phyloP scores from a whole-genome alignment of 768 basidiomycete genomes.

The Boletus sp. region DNA sequence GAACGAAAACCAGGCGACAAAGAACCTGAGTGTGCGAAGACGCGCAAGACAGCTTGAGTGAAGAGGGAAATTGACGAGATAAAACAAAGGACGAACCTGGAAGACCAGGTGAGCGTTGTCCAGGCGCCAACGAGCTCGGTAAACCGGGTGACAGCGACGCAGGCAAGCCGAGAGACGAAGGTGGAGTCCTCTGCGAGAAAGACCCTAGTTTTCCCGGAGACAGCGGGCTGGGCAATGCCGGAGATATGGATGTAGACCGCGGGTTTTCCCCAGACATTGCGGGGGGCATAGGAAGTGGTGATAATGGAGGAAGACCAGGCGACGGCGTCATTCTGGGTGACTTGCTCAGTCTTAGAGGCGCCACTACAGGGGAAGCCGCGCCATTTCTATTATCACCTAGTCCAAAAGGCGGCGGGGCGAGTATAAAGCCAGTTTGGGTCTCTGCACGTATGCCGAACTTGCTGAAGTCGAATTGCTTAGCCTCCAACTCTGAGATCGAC shows the following conservation, averaged over 20 bases:
- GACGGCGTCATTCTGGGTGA: conserved; percentile 21
- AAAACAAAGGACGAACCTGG: conserved; percentile 20
- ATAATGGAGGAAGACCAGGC: conserved; percentile 12
- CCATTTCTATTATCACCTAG: conserved; percentile 10
- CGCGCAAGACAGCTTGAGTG: neutral
- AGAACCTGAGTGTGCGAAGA: conserved; percentile 12
- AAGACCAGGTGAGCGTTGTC: conserved; percentile 21
- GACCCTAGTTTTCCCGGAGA: conserved; percentile 8
- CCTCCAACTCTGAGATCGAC: conserved; percentile 23
- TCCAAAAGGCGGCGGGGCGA: conserved; percentile 23
- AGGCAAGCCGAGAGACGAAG: conserved; percentile 11
- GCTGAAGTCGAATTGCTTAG: conserved; percentile 16
- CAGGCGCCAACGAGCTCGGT: conserved; percentile 18
- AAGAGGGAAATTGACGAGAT: conserved; percentile 6
- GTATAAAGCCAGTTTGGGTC: conserved; percentile 17
- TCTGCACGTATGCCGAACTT: conserved; percentile 5
- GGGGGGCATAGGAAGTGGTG: conserved; percentile 12
- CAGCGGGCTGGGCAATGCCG: conserved; percentile 8
- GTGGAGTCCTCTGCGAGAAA: conserved; percentile 6
- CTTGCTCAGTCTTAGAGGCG: conserved; percentile 28
- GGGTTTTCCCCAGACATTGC: neutral
- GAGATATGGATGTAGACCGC: conserved; percentile 11
- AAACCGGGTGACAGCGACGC: conserved; percentile 17
- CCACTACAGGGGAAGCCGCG: conserved; percentile 10
- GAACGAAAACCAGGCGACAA: conserved; percentile 23